Percentiles rank a stretch among this genome's conserved stretches.
phyloP scores from a whole-genome alignment of 2,329 filamentous ascomycete genomes.

The Aspergillus sergii region DNA sequence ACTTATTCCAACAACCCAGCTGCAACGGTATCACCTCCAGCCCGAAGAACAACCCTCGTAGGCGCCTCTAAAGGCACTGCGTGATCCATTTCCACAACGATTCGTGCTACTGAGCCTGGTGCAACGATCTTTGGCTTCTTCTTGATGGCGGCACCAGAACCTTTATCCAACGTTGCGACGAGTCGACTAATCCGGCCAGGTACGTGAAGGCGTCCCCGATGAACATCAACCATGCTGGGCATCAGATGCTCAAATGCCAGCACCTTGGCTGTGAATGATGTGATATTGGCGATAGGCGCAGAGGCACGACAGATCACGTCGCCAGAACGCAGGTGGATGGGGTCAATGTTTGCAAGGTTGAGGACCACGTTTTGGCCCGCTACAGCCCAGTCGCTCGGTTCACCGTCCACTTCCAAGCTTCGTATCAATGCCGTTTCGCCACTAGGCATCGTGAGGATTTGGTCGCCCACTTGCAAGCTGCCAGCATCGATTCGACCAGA shows the following conservation, averaged over 20 bases:
- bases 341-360: conserved; percentile 83
- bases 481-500: conserved; percentile 85
- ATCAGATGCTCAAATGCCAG: conserved; percentile 87
- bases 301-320: conserved; percentile 79
- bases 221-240: conserved; percentile 87
- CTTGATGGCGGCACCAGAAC: conserved; percentile 72
- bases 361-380: conserved; percentile 86
- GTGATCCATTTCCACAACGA: conserved; percentile 72
- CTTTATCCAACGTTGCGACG: conserved; percentile 75
- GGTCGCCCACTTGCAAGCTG: conserved; percentile 80
- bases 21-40: conserved; percentile 80
- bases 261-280: conserved; percentile 77
- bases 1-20: conserved; percentile 74
- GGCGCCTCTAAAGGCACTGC: conserved; percentile 80
- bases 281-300: conserved; percentile 69
- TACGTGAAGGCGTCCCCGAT: conserved; percentile 79
- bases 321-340: conserved; percentile 77
- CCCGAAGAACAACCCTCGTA: conserved; percentile 77
- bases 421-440: conserved; percentile 81
- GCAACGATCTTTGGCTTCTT: conserved; percentile 84
- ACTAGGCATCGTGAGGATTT: conserved; percentile 76
- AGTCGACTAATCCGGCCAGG: conserved; percentile 74
- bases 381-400: conserved; percentile 81
- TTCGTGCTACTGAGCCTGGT: conserved; percentile 74
- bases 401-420: conserved; percentile 74